These are phyloP conservation scores for Penicillium vulpinum DNA, from an alignment of 2,329 filamentous ascomycete genomes.

Conservation along the genomic window DNA sequence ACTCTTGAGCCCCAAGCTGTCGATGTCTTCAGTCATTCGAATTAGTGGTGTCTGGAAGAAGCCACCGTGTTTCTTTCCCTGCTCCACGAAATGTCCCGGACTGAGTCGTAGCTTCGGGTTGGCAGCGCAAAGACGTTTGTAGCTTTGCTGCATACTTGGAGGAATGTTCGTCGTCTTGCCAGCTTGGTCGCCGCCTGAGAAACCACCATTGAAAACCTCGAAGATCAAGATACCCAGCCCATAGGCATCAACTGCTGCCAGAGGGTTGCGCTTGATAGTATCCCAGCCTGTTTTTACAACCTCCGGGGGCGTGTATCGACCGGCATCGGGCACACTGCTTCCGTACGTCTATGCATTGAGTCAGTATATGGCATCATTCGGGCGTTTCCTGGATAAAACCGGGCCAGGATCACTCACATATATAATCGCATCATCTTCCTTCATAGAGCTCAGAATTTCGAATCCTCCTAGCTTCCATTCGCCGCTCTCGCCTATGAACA, in stretches of 20 bases:
- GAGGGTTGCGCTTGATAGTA: slow-evolving; percentile 76
- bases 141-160: slow-evolving; percentile 83
- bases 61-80: slow-evolving; percentile 75
- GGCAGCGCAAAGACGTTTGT: slow-evolving; percentile 82
- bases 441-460: slow-evolving; percentile 89
- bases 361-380: slow-evolving; percentile 2
- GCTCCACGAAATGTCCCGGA: slow-evolving; percentile 82
- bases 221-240: slow-evolving; percentile 80
- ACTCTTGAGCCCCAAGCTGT: slow-evolving; percentile 85
- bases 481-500: slow-evolving; percentile 93
- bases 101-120: slow-evolving; percentile 88
- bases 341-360: slow-evolving; percentile 68
- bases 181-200: slow-evolving; percentile 72
- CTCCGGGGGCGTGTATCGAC: slow-evolving; percentile 83
- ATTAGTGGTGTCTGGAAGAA: slow-evolving; percentile 96
- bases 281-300: slow-evolving; percentile 88
- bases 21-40: slow-evolving; percentile 86
- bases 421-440: slow-evolving; percentile 91
- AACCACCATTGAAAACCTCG: slow-evolving; percentile 89
- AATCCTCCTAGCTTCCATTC: slow-evolving; percentile 98
- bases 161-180: slow-evolving; percentile 85
- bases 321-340: slow-evolving; percentile 80
- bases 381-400: not conserved
- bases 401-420: slow-evolving; percentile 58
- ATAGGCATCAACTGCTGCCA: slow-evolving; percentile 83